Evolutionary conservation across 2,329 filamentous ascomycete species (phyloP), one percentile per base, ranked within the genome.

Genomic region (Fusarium liriodendri): DNA sequence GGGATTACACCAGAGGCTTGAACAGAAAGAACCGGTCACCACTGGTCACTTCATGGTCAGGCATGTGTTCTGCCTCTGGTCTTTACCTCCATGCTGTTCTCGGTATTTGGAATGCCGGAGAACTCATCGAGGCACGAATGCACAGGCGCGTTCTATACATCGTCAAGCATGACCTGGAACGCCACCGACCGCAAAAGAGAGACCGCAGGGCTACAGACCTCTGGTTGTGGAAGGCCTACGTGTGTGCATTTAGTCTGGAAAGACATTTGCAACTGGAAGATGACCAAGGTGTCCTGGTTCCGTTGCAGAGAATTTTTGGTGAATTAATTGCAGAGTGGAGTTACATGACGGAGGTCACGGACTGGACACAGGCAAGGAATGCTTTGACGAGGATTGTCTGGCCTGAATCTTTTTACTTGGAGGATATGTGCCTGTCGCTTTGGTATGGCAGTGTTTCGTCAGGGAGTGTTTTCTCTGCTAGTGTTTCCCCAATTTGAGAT

Each of bases 211-310:
- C 50, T 1, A 57, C 57, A 0, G 40, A 73, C 14, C 52, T 76
- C 11, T 76, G 76, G 75, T 52, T 76, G 2, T 77, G 75, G 76
- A 73, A 74, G 29, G 75, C 66, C 2, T 77, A 77, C n/a, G 6
- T 70, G 2, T 72, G 71, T 2, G 68, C 66, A 0, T 71, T 77
- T 14, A 77, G 73, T 13, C 40, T 77, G 9, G 67, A 60, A 7
- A 69, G 58, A 16, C 37, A 66, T 3, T 14, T 20, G 10, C 3
- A 16, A 8, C 20, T 52, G 6, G 27, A 7, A 1, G 40, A 35
- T 20, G 1, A 37, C 4, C 20, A 54, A 27, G 50, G 25, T 3
- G 6, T 66, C 4, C 20, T 73, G 25, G 3, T 14, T 2, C 27
- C 60, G 2, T 29, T 77, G 4, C 32, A 40, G 11, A 10, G 29